Evolutionary conservation across 2,329 filamentous ascomycete species (phyloP), one percentile per base, ranked within the genome.

Genomic region (Curvularia lunata): DNA sequence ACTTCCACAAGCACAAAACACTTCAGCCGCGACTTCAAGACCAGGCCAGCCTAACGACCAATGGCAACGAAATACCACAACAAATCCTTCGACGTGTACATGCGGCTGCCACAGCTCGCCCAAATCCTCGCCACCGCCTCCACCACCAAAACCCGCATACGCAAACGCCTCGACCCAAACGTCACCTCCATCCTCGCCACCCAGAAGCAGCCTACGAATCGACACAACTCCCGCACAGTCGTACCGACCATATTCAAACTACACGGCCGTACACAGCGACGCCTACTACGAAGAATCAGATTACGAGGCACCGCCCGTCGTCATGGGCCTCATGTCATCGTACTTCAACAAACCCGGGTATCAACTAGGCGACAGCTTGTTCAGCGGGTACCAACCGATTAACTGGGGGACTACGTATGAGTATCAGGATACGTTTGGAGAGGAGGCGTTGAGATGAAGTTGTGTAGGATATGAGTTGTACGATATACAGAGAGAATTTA

Each of bases 331-430:
- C 18, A 72, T 73, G 71, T 59, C 73, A 30, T 68, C 67, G 19
- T 75, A 71, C 41, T 76, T 75, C 52, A 69, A 59, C 12, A 72
- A 69, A 21, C 72, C 72, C 0, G 69, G 69, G 3, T 76, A 76
- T 37, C 68, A 72, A 41, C 61, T 75, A 1, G 73, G 74, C 0
- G 71, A 74, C 52, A 69, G 73, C 28, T 46, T 76, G 21, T 52
- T 59, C 7, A 67, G 66, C 23, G 62, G 59, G 2, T 74, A 74
- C 54, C 58, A 63, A n/a, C 52, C 52, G 9, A 56, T 60, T 19
- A 30, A 50, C 18, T 58, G 55, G 47, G 47, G 34, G 9, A 25
- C 19, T 1, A 40, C 34, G 16, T 49, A 40, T 28, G 48, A 32
- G 21, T 52, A 52, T 37, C 37, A 37, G 21, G 49, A 52, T 28